phyloP scores from a whole-genome alignment of 805 yeast species.

The Metschnikowia lochheadii region DNA sequence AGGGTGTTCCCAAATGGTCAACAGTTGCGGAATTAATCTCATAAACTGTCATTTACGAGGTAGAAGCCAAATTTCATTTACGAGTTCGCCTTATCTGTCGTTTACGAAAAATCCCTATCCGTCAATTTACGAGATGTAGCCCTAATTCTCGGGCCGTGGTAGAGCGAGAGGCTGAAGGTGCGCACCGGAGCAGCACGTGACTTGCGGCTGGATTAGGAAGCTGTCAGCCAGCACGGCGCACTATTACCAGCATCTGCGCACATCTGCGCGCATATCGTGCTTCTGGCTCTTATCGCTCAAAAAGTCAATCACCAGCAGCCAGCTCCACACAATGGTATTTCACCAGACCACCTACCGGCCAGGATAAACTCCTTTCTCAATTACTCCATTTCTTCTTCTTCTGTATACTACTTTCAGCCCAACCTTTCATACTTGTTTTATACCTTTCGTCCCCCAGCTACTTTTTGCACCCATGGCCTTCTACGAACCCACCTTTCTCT shows the following conservation, averaged over 20 bases:
- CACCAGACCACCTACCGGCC: not conserved
- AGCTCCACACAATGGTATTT: slow-evolving; percentile 1
- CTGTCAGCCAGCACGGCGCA: slow-evolving; percentile 1
- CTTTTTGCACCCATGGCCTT: slow-evolving; percentile 12
- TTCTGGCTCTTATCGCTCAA: not conserved
- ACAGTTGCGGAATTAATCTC: too few species aligned
- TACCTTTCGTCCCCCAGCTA: not conserved
- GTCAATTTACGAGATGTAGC: too few species aligned
- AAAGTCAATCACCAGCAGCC: slow-evolving; percentile 3
- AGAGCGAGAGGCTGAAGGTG: not conserved
- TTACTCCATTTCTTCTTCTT: not conserved
- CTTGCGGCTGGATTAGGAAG: not conserved
- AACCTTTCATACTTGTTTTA: not conserved
- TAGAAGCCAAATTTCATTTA: too few species aligned
- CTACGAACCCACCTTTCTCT: slow-evolving; percentile 41
- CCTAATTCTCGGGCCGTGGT: too few species aligned
- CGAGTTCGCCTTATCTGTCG: too few species aligned
- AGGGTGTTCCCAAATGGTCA: too few species aligned
- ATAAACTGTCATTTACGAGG: too few species aligned
- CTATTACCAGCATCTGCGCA: slow-evolving; percentile 4
- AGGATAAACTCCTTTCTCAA: not conserved
- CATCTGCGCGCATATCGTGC: slow-evolving; percentile 1
- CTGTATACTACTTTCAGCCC: not conserved
- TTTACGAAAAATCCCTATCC: too few species aligned
- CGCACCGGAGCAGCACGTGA: not conserved